Percentiles rank a stretch among this genome's conserved stretches.
phyloP scores from a whole-genome alignment of 1,139 yeast genomes.

The Kodamaea suecica region DNA sequence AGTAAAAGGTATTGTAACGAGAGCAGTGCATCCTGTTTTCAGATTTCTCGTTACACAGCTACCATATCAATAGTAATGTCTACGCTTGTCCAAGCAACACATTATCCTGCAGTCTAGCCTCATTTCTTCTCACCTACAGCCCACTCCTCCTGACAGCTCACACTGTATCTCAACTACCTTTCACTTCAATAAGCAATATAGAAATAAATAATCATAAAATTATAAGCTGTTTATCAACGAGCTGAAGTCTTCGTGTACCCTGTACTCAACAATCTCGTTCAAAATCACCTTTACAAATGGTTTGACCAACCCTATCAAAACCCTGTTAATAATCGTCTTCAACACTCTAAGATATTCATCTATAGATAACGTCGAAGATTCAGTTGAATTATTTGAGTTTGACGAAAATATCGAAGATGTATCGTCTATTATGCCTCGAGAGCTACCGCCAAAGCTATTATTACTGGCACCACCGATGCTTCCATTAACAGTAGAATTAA shows the following conservation, averaged over 20 bases:
- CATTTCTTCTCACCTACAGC: too few species aligned
- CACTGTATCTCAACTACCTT: too few species aligned
- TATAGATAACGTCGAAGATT: constrained; percentile 22
- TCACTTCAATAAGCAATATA: not conserved
- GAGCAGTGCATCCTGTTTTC: too few species aligned
- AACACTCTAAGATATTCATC: constrained; percentile 37
- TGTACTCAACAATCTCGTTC: constrained; percentile 30
- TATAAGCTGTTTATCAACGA: constrained; percentile 28
- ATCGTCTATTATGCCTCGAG: constrained; percentile 12
- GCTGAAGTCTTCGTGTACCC: constrained; percentile 30
- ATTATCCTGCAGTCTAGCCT: too few species aligned
- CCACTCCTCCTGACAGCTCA: too few species aligned
- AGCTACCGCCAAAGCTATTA: not conserved
- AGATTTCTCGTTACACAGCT: too few species aligned
- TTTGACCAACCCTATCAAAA: constrained; percentile 36
- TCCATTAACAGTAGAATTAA: constrained; percentile 2
- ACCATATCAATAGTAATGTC: too few species aligned
- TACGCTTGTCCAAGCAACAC: too few species aligned
- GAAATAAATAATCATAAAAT: not conserved
- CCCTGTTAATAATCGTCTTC: constrained; percentile 28
- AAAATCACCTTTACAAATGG: constrained; percentile 36
- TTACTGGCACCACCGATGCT: not conserved
- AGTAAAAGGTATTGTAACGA: too few species aligned
- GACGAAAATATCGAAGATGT: constrained; percentile 38
- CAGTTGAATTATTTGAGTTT: constrained; percentile 22